A percentile compares a stretch with the other conserved stretches of the same genome.
These are phyloP conservation scores for Mycena galopus DNA, from an alignment of 768 basidiomycete genomes.

Conservation along the genomic window DNA sequence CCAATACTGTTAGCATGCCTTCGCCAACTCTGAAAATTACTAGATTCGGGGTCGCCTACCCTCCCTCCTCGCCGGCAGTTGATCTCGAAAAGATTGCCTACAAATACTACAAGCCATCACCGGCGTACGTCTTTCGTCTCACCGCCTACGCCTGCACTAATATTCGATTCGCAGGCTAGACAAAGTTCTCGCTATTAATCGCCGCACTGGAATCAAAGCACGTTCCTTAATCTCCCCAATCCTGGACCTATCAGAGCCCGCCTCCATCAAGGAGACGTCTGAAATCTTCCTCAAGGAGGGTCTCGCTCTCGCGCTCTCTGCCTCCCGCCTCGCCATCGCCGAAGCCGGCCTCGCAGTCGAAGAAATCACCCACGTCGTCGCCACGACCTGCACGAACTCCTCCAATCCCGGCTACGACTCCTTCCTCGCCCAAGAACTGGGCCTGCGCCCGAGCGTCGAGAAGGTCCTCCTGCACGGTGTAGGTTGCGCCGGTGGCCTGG, in stretches of 20 bases:
- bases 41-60: slow-evolving; percentile 25
- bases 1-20: too few relatives aligned
- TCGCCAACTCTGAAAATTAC: slow-evolving; percentile 49
- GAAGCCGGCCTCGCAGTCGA: slow-evolving; percentile 18
- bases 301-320: slow-evolving; percentile 15
- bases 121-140: slow-evolving; percentile 17
- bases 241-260: slow-evolving; percentile 2
- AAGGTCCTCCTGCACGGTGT: slow-evolving; percentile 30
- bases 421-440: slow-evolving; percentile 21
- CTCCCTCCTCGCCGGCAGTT: neutral
- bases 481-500: slow-evolving; percentile 27
- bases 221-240: slow-evolving; percentile 10
- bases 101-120: slow-evolving; percentile 21
- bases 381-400: slow-evolving; percentile 29
- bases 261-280: slow-evolving; percentile 21
- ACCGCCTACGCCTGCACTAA: too few relatives aligned
- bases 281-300: slow-evolving; percentile 25
- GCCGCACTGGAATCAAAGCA: slow-evolving; percentile 19
- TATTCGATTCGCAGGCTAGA: slow-evolving; percentile 1
- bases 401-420: slow-evolving; percentile 28
- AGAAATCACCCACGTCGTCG: slow-evolving; percentile 22
- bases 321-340: slow-evolving; percentile 6
- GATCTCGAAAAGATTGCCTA: slow-evolving; percentile 24
- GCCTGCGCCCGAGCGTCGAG: slow-evolving; percentile 19
- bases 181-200: slow-evolving; percentile 28